Percentiles rank a stretch among this genome's conserved stretches.
phyloP scores from a whole-genome alignment of 257 asterid species.

The Solanum okadae region DNA sequence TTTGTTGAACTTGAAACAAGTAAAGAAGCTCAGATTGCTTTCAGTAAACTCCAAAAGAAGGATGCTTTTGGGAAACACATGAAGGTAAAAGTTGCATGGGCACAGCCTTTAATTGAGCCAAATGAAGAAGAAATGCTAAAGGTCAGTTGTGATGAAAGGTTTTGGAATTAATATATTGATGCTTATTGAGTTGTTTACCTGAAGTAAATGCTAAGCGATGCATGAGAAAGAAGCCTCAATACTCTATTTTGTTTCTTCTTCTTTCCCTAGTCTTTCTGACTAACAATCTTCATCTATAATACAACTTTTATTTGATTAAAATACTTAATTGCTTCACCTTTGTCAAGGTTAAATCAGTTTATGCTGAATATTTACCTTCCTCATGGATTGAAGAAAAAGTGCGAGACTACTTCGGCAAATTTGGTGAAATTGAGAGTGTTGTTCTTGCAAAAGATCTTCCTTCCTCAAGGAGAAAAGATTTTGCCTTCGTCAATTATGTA shows the following conservation, averaged over 20 bases:
- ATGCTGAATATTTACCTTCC: constrained; percentile 57
- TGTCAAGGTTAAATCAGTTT: constrained; percentile 49
- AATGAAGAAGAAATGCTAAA: constrained; percentile 52
- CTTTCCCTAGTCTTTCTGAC: not conserved
- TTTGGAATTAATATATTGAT: not conserved
- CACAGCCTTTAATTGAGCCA: constrained; percentile 51
- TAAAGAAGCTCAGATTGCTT: constrained; percentile 66
- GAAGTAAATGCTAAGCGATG: not conserved
- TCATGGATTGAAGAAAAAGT: constrained; percentile 55
- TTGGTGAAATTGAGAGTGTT: constrained; percentile 63
- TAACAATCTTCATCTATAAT: not conserved
- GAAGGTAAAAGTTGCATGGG: constrained; percentile 60
- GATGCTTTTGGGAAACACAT: constrained; percentile 29
- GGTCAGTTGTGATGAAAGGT: constrained; percentile 30
- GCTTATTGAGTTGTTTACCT: constrained; percentile 1
- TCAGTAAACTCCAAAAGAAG: constrained; percentile 45
- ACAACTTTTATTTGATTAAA: not conserved
- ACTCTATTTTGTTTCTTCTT: not conserved
- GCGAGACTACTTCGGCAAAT: constrained; percentile 42
- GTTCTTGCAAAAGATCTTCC: constrained; percentile 48
- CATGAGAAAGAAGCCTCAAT: not conserved
- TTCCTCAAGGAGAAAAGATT: constrained; percentile 57
- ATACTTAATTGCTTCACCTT: constrained; percentile 4
- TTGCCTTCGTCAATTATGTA: constrained; percentile 51
- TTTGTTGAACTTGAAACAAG: constrained; percentile 59